Evolutionary conservation across 768 basidiomycete genomes (phyloP).

Genomic region (Russula virescens): DNA sequence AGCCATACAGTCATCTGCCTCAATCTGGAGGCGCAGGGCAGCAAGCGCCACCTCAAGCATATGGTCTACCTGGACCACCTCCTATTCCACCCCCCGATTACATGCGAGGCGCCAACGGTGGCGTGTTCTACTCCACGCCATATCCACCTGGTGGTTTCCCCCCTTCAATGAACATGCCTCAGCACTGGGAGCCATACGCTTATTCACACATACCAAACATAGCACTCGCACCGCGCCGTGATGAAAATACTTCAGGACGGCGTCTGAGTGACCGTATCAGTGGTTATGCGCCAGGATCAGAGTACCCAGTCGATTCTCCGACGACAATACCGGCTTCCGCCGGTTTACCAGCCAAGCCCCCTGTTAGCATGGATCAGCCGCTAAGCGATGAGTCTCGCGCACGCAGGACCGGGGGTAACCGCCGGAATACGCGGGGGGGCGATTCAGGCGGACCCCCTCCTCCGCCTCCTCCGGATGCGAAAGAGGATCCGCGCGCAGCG

Average conservation of each 20-base stretch:
- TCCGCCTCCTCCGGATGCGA: slow-evolving; percentile 81
- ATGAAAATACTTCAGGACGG: slow-evolving; percentile 53
- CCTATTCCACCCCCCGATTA: slow-evolving; percentile 33
- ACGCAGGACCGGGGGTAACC: slow-evolving; percentile 36
- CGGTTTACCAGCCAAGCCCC: slow-evolving; percentile 76
- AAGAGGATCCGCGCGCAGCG: slow-evolving; percentile 88
- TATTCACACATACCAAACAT: slow-evolving; percentile 36
- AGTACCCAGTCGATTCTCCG: slow-evolving; percentile 37
- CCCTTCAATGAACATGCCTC: slow-evolving; percentile 35
- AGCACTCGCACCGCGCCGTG: slow-evolving; percentile 44
- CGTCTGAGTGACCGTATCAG: slow-evolving; percentile 77
- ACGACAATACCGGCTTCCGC: slow-evolving; percentile 51
- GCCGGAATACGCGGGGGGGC: slow-evolving; percentile 31
- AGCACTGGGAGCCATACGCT: slow-evolving; percentile 44
- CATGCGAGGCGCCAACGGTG: slow-evolving; percentile 27
- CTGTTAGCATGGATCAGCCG: slow-evolving; percentile 39
- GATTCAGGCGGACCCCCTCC: slow-evolving; percentile 50
- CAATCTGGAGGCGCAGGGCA: slow-evolving; percentile 59
- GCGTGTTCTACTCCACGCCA: slow-evolving; percentile 30
- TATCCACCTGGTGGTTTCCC: slow-evolving; percentile 42
- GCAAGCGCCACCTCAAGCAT: slow-evolving; percentile 77
- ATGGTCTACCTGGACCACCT: slow-evolving; percentile 63
- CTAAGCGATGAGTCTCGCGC: slow-evolving; percentile 38
- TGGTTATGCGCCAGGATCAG: slow-evolving; percentile 56
- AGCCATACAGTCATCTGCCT: slow-evolving; percentile 78